Base-by-base conservation (phyloP, 495 filamentous ascomycete species). In the Penicillium fimorum region DNA sequence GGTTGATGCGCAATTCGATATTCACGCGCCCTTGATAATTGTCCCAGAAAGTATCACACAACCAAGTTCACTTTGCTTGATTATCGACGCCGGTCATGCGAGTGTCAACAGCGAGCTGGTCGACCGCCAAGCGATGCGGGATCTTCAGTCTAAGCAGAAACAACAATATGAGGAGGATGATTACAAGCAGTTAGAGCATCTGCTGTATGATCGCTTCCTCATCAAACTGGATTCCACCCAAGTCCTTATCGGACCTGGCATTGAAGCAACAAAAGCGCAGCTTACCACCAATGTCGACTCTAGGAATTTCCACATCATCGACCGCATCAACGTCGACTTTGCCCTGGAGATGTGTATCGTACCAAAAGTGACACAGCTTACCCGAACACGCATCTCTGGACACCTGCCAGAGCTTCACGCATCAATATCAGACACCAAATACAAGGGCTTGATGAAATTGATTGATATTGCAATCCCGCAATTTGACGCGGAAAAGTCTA, bases 291-390 rank as follows among this genome's bases (percentile, higher is more conserved):
- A 84, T 53, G 84, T 89, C 41, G 81, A 87, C 17, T 76, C 78
- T 7, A 86, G 86, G 55, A 87, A 88, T 64, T 77, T 96, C 50
- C 94, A 97, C 70, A 85, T 98, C 53, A 90, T 98, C 49, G 94
- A 98, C 61, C 86, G 91, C 52, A 97, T 97, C 76, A 98, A 95
- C 61, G 89, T 98, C 62, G 89, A 97, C 67, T 96, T 98, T 66
- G 86, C 87, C 15, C 79, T 98, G 27, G 91, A 96, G 66, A 86
- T 87, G 47, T 97, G 91, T 8, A 98, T 98, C 60, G 79, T 98
- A 12, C 95, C 94, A 1, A 96, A 96, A 69, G 88, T 90, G 24
- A 87, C 92, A 0, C 92, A 96, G 62, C 80, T 98, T n/a, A 93
- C 94, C 4, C 92, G 91, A 67, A 87, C 97, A 49, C 85, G 87